Base-by-base conservation (phyloP, 1,139 yeast species). In the Pichia sp. region DNA sequence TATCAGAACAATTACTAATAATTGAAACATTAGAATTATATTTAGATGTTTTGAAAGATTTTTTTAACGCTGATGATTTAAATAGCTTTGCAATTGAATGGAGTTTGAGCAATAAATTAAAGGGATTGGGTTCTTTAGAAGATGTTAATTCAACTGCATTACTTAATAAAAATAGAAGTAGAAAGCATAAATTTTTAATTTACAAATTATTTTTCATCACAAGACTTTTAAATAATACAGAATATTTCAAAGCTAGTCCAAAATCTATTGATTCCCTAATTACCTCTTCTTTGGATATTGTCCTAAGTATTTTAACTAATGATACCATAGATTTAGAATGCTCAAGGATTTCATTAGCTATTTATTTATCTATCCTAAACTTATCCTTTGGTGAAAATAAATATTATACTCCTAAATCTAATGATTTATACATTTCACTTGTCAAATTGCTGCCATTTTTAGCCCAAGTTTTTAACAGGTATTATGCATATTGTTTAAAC, bases 181-280 rank as follows among this genome's bases (percentile, higher is more conserved):
- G 74, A 51, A 81, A 76, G 45, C 79, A 78, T 53, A 74, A 71
- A 53, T 68, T 81, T 40, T 69, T 78, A 41, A 68, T 80, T 37
- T 71, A 76, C 39, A 80, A 82, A 53, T 65, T 85, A 48, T 63
- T 82, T 41, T 70, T 84, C 51, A 68, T 81, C 48, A 77, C 80
- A 57, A 69, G 84, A 44, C 65, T 83, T 35, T 71, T 82, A 41
- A 71, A 70, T 35, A 68, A 80, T 4, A 62, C 71, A 56, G 60
- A 78, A 41, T 68, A 71, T 40, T 64, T 63, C 22, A 60, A 72
- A 11, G 43, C 47, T 4, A 26, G 46, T 20, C 7, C 22, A 3
- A 52, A 56, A 24, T 64, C 65, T 35, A 66, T 81, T 37, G 67
- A 71, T 10, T 58, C 61, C 12, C 68, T 84, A 55, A 65, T 80